Percentiles rank a stretch among this genome's conserved stretches.
These are phyloP conservation scores for Maudiozyma saulgeensis DNA, from an alignment of 805 yeast species.

Conservation along the genomic window DNA sequence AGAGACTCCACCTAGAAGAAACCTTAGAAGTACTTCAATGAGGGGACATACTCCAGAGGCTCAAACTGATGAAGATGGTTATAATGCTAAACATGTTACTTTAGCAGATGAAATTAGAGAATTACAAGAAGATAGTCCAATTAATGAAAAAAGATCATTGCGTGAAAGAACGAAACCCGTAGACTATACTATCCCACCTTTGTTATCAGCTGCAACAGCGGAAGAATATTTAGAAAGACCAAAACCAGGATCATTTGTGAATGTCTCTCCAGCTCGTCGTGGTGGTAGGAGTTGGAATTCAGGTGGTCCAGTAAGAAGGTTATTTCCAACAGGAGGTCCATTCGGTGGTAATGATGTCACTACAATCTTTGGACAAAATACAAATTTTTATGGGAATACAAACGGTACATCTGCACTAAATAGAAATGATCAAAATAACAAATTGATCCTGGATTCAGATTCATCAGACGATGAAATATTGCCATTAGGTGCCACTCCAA, in stretches of 20 bases:
- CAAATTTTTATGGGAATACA: conserved; percentile 28
- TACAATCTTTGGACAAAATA: conserved; percentile 67
- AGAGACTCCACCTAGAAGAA: conserved; percentile 12
- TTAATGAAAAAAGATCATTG: conserved; percentile 41
- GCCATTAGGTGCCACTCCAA: conserved; percentile 37
- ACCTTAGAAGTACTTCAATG: conserved; percentile 20
- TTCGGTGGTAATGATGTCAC: conserved; percentile 94
- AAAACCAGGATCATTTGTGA: conserved; percentile 6
- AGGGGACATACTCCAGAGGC: conserved; percentile 15
- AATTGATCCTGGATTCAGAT: conserved; percentile 39
- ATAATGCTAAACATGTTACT: conserved; percentile 25
- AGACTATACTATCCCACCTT: conserved; percentile 79
- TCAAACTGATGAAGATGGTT: conserved; percentile 19
- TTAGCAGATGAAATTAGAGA: conserved; percentile 60
- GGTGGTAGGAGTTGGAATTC: conserved; percentile 32
- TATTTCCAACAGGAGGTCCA: conserved; percentile 93
- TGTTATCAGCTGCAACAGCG: conserved; percentile 37
- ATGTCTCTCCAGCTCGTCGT: conserved; percentile 28
- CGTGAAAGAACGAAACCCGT: conserved; percentile 65
- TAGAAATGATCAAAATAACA: conserved; percentile 19
- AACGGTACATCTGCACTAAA: conserved; percentile 1
- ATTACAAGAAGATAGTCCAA: conserved; percentile 50
- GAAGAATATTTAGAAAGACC: conserved; percentile 22
- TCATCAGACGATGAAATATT: conserved; percentile 54
- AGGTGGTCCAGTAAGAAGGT: conserved; percentile 48